A percentile compares a stretch with the other conserved stretches of the same genome.
Conservation (phyloP, 2,329 filamentous ascomycete species). For the Leptosphaerulina australis region DNA sequence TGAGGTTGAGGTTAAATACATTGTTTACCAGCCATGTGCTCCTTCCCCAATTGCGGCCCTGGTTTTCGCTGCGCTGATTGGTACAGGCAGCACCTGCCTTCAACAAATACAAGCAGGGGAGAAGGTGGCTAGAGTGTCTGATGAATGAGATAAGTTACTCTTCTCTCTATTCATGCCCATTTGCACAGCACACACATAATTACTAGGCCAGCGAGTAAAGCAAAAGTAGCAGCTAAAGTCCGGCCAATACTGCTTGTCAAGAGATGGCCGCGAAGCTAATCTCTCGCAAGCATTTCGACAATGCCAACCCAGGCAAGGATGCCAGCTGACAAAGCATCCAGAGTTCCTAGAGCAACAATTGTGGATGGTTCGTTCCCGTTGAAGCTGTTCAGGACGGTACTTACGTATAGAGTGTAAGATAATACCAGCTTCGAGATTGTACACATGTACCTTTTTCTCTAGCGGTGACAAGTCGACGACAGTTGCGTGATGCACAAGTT, state of each 20-base stretch:
- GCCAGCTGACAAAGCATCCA: slow-evolving; percentile 75
- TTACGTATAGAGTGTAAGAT: slow-evolving; percentile 76
- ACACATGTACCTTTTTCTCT: slow-evolving; percentile 63
- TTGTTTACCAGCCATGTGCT: too few species aligned
- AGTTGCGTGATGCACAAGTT: slow-evolving; percentile 26
- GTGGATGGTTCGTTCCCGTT: slow-evolving; percentile 75
- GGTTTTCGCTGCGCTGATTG: too few species aligned
- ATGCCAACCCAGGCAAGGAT: slow-evolving; percentile 81
- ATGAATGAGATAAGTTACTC: too few species aligned
- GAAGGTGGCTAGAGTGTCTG: too few species aligned
- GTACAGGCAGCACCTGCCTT: too few species aligned
- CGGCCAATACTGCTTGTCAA: slow-evolving; percentile 57
- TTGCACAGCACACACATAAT: slow-evolving; percentile 77
- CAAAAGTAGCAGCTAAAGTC: slow-evolving; percentile 58
- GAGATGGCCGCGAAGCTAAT: slow-evolving; percentile 67
- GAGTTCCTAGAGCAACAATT: slow-evolving; percentile 72
- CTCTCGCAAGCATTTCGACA: slow-evolving; percentile 78
- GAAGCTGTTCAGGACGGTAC: slow-evolving; percentile 71
- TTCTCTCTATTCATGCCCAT: slow-evolving; percentile 68
- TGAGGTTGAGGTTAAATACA: too few species aligned
- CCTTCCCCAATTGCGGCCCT: too few species aligned
- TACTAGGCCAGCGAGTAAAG: slow-evolving; percentile 66
- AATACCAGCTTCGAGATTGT: slow-evolving; percentile 74
- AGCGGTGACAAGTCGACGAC: slow-evolving; percentile 27
- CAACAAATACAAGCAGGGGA: too few species aligned